Base-by-base conservation (phyloP, 305 asterid species). In the Plantago lanceolata region DNA sequence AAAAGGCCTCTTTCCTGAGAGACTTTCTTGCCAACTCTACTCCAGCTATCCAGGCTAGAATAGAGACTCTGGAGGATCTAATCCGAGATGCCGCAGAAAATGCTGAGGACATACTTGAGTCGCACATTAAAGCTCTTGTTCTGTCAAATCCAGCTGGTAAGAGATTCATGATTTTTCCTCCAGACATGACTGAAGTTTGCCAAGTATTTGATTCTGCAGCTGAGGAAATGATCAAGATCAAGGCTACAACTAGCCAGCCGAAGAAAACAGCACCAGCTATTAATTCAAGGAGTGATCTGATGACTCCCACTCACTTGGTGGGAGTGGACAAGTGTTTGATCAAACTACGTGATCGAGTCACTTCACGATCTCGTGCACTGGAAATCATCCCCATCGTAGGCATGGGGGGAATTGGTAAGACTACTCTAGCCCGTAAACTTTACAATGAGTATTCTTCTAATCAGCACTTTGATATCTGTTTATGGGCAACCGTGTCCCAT, bases 331-430 rank as follows among this genome's bases (percentile, higher is more conserved):
- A 50, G 21, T 21, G 21, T 6, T 50, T 50, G 28, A 8, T 50
- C 28, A 15, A 50, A 16, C 13, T 50, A 28, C 19, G 18, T 15
- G 21, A 50, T 8, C 56, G 14, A 0, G 26, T 49, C 20, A 19
- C 4, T 49, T 20, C 24, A 49, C 14, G 18, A 16, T 49, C 55
- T 17, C 20, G 21, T 49, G 20, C 18, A 18, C 55, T 49, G 26
- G 28, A 19, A 1, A 50, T 6, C 56, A 50, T 50, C 6, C 56
- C 56, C 7, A 50, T 50, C 5, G 13, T 16, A 1, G 56, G 56
- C 13, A 50, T 50, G 56, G 56, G 56, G 2, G 56, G 56, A 6
- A 50, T 50, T 50, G 56, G 56, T 50, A 50, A 50, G 56, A 50
- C 56, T 6, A 50, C 56, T 50, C 29, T 50, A 11, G 56, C 56